phyloP scores from a whole-genome alignment of 345 rosid genomes.

The Salix udensis region DNA sequence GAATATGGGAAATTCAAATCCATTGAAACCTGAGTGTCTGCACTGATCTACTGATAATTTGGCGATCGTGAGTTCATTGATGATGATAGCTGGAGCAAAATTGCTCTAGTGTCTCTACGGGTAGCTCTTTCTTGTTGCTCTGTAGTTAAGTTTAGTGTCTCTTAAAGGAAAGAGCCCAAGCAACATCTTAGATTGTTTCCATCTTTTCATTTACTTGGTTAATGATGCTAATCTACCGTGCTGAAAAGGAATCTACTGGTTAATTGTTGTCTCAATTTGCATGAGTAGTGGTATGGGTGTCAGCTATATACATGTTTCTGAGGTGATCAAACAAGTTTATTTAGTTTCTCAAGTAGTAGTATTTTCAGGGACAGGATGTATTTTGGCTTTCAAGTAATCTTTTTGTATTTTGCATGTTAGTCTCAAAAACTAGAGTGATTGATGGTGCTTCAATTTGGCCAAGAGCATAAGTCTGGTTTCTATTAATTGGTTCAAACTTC shows the following conservation, averaged over 20 bases:
- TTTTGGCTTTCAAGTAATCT: not conserved
- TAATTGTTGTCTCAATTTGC: not conserved
- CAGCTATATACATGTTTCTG: not conserved
- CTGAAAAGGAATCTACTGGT: not conserved
- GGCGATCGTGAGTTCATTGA: not conserved
- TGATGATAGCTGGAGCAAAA: not conserved
- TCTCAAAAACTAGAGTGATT: not conserved
- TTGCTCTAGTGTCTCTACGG: not conserved
- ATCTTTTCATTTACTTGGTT: not conserved
- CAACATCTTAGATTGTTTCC: not conserved
- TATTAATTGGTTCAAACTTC: not conserved
- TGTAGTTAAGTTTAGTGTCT: not conserved
- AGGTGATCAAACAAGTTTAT: not conserved
- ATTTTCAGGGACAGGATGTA: not conserved
- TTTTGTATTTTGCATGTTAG: not conserved
- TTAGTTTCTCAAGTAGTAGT: not conserved
- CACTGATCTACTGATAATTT: not conserved
- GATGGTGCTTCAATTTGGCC: not conserved
- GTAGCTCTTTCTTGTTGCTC: not conserved
- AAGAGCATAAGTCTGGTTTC: not conserved
- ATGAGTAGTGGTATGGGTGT: not conserved
- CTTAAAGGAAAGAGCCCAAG: not conserved
- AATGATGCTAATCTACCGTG: not conserved
- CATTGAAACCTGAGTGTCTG: not conserved
- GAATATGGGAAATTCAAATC: not conserved